phyloP scores from a whole-genome alignment of 192 early-diverging fungal species.

The Linnemannia elongata region DNA sequence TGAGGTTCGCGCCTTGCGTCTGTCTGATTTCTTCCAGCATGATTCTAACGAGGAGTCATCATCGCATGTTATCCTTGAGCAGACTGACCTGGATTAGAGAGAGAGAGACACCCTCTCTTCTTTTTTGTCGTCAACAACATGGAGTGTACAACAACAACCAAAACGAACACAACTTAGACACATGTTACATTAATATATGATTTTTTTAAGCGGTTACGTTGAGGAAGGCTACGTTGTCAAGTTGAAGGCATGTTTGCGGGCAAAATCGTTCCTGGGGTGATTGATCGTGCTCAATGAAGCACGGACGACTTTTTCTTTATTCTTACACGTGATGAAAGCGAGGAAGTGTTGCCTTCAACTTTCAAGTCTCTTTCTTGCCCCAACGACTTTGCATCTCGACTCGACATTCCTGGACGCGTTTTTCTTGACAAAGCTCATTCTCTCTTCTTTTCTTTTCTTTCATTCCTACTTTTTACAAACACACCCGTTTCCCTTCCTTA shows the following conservation, averaged over 20 bases:
- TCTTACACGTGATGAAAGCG: neutral
- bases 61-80: constrained; percentile 55
- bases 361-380: neutral
- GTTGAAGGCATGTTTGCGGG: too few relatives aligned
- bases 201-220: neutral
- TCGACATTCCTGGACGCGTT: neutral
- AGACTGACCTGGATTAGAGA: constrained; percentile 43
- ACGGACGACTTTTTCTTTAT: neutral
- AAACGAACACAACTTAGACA: constrained; percentile 1
- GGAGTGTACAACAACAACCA: neutral
- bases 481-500: neutral
- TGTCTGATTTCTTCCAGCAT: constrained; percentile 55
- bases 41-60: constrained; percentile 53
- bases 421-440: neutral
- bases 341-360: neutral
- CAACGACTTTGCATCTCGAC: neutral
- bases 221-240: too few relatives aligned
- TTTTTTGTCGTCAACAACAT: neutral
- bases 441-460: neutral
- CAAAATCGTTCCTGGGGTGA: too few relatives aligned
- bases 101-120: neutral
- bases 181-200: neutral
- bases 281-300: too few relatives aligned
- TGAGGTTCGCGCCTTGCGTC: constrained; percentile 35
- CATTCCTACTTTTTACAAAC: neutral